Evolutionary conservation across 345 rosid genomes (phyloP).

Genomic region (Citrus reticulata): DNA sequence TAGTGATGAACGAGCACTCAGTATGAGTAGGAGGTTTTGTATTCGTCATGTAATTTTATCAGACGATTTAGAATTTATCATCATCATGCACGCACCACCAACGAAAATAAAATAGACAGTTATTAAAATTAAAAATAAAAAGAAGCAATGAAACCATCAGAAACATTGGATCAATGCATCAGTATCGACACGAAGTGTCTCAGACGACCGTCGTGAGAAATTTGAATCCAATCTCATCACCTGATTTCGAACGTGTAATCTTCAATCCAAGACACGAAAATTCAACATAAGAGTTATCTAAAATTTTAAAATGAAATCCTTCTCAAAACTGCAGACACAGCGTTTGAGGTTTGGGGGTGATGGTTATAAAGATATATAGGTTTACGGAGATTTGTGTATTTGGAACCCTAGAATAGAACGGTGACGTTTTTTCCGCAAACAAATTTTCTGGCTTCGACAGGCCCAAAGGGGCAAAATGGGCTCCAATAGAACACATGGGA

Average conservation of each 20-base stretch:
- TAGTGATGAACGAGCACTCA: constrained; percentile 11
- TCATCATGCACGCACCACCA: neutral
- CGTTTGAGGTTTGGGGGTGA: too few species aligned
- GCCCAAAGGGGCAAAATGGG: too few species aligned
- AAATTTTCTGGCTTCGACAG: too few species aligned
- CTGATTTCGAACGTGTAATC: constrained; percentile 15
- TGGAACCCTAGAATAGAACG: neutral
- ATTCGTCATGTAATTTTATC: constrained; percentile 14
- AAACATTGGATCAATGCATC: constrained; percentile 44
- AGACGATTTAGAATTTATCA: constrained; percentile 11
- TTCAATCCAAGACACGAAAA: neutral
- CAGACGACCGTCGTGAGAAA: constrained; percentile 86
- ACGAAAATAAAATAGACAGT: neutral
- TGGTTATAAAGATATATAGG: too few species aligned
- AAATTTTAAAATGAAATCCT: too few species aligned
- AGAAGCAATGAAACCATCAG: constrained; percentile 31
- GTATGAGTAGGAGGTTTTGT: constrained; percentile 31
- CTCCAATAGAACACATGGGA: too few species aligned
- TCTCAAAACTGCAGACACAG: neutral
- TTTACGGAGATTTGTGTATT: neutral
- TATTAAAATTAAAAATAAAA: neutral
- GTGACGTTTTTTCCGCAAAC: neutral
- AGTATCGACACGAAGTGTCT: constrained; percentile 36
- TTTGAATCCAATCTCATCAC: constrained; percentile 50
- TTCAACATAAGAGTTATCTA: neutral